Percentiles rank a stretch among this genome's conserved stretches.
Conservation (phyloP, 169 alveolate genomes). For the Cryptosporidium muris region DNA sequence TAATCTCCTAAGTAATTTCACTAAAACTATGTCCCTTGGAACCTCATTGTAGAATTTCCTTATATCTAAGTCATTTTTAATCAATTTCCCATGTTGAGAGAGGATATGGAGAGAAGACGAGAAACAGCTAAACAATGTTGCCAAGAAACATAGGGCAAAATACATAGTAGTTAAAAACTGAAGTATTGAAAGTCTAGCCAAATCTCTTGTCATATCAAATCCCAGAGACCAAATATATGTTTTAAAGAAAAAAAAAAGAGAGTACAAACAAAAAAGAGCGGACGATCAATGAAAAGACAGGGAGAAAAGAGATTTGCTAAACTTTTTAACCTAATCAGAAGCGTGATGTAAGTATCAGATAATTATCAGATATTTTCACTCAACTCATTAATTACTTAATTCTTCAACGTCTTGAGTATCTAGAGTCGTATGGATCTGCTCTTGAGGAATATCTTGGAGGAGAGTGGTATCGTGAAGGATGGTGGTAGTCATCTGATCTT, state of each 20-base stretch:
- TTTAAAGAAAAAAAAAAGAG: conserved; percentile 10
- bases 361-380: conserved; percentile 13
- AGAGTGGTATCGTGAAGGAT: conserved; percentile 52
- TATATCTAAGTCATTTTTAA: too few species aligned
- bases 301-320: conserved; percentile 30
- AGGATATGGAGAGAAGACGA: too few species aligned
- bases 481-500: conserved; percentile 45
- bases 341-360: conserved; percentile 17
- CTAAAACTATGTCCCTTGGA: neutral
- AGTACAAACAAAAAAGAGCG: conserved; percentile 47
- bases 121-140: neutral
- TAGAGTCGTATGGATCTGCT: conserved; percentile 69
- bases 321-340: conserved; percentile 15
- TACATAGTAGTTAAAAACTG: neutral
- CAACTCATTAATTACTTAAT: neutral
- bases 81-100: too few species aligned
- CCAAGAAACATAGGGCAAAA: neutral
- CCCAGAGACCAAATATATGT: conserved; percentile 12
- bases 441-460: conserved; percentile 63
- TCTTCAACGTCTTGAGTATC: conserved; percentile 60
- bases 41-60: too few species aligned
- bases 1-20: neutral
- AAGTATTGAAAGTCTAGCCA: too few species aligned
- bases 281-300: conserved; percentile 27
- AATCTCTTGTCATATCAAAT: too few species aligned